A percentile compares a stretch with the other conserved stretches of the same genome.
phyloP scores from a whole-genome alignment of 805 yeast species.

The Metschnikowia chrysomelidarum region DNA sequence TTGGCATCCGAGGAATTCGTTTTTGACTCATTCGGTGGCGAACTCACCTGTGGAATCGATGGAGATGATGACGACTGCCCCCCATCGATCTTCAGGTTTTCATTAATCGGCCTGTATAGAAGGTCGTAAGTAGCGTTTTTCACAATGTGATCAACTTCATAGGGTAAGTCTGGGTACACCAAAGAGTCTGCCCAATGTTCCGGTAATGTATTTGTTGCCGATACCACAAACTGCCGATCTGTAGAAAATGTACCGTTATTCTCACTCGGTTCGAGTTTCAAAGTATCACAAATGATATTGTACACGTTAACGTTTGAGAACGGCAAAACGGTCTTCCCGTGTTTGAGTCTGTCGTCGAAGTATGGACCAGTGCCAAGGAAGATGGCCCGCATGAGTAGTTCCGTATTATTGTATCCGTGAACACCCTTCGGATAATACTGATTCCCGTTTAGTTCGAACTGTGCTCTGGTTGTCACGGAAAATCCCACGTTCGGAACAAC shows the following conservation, averaged over 20 bases:
- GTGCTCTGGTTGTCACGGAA: conserved; percentile 60
- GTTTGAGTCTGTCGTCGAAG: conserved; percentile 42
- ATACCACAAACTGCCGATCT: conserved; percentile 17
- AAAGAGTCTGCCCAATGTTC: conserved; percentile 46
- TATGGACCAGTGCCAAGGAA: conserved; percentile 83
- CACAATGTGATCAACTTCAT: conserved; percentile 43
- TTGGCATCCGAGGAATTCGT: too few species aligned
- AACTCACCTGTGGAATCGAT: too few species aligned
- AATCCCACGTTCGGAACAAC: conserved; percentile 81
- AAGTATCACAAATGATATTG: conserved; percentile 66
- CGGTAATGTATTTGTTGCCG: conserved; percentile 31
- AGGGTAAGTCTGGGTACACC: conserved; percentile 51
- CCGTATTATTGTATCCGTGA: conserved; percentile 81
- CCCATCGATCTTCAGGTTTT: too few species aligned
- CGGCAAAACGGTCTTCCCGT: conserved; percentile 47
- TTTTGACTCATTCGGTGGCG: too few species aligned
- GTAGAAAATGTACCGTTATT: conserved; percentile 54
- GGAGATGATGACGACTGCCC: too few species aligned
- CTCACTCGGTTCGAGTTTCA: conserved; percentile 47
- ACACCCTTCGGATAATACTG: conserved; percentile 69
- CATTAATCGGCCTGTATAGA: too few species aligned
- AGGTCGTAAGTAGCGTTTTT: conserved; percentile 53
- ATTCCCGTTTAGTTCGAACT: conserved; percentile 47
- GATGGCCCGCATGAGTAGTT: conserved; percentile 77
- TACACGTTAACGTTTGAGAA: conserved; percentile 74